Conservation (phyloP, 148 eudicot species). For the Dianthus caryophyllus region DNA sequence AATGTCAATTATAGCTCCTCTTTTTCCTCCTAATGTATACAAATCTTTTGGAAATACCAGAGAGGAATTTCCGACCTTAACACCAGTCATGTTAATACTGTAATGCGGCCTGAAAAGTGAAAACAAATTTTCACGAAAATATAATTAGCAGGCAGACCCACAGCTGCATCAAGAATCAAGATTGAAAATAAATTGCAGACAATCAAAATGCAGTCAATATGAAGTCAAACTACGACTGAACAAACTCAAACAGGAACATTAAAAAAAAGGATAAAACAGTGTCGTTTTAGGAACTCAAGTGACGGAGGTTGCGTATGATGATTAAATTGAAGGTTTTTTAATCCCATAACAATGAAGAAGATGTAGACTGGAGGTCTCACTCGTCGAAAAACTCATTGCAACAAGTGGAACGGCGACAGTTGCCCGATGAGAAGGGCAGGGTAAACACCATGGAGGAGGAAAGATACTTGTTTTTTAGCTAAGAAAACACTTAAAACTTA, state of each 20-base stretch:
- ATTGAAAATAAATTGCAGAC: neutral
- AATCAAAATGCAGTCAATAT: slow-evolving; percentile 6
- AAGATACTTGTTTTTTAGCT: too few species aligned
- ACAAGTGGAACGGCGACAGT: too few species aligned
- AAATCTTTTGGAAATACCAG: slow-evolving; percentile 52
- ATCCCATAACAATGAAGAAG: too few species aligned
- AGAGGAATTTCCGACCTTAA: slow-evolving; percentile 62
- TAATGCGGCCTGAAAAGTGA: slow-evolving; percentile 81
- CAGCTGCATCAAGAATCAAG: neutral
- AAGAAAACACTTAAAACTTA: too few species aligned
- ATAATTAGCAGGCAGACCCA: neutral
- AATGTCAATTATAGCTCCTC: slow-evolving; percentile 75
- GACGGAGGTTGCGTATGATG: too few species aligned
- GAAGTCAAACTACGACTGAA: neutral
- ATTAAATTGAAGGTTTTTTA: too few species aligned
- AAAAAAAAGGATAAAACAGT: neutral
- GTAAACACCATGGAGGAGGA: too few species aligned
- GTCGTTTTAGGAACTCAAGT: too few species aligned
- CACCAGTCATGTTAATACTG: slow-evolving; percentile 86
- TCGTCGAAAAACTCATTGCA: too few species aligned
- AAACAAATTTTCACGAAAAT: slow-evolving; percentile 3
- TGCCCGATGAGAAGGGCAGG: too few species aligned
- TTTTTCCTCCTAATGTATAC: slow-evolving; percentile 52
- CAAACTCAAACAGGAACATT: neutral
- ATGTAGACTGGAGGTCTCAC: too few species aligned